phyloP scores from a whole-genome alignment of 1,284 basidiomycete species.

The Fomitopsis pinicola region DNA sequence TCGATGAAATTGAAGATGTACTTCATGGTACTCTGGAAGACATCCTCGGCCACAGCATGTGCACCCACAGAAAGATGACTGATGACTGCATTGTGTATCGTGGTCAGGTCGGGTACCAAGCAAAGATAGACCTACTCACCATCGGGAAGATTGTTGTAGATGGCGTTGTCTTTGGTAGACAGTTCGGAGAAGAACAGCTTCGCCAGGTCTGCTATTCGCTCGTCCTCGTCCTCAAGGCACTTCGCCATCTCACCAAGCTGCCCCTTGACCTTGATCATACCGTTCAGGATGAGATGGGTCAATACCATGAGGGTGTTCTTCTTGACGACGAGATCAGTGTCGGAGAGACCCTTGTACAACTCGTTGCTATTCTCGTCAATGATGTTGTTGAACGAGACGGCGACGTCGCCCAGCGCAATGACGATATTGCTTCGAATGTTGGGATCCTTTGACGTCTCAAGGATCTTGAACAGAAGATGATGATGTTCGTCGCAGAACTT shows the following conservation, averaged over 20 bases:
- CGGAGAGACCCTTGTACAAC: constrained; percentile 90
- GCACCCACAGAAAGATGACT: constrained; percentile 90
- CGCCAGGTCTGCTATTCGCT: constrained; percentile 86
- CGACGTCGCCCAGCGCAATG: constrained; percentile 95
- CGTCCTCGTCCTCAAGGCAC: constrained; percentile 93
- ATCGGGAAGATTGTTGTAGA: constrained; percentile 98
- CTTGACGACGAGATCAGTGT: constrained; percentile 87
- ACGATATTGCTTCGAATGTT: constrained; percentile 94
- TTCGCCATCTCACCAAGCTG: constrained; percentile 99
- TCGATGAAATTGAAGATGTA: constrained; percentile 98
- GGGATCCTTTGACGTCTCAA: constrained; percentile 87
- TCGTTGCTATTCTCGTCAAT: constrained; percentile 97
- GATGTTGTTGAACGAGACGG: constrained; percentile 93
- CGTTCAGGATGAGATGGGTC: constrained; percentile 95
- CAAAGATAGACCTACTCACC: constrained; percentile 35
- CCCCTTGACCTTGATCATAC: constrained; percentile 99
- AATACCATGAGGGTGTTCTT: constrained; percentile 99
- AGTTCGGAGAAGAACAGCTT: constrained; percentile 97
- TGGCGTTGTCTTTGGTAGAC: constrained; percentile 97
- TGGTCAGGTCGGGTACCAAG: background rate
- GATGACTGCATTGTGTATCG: constrained; percentile 58
- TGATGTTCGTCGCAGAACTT: constrained; percentile 93
- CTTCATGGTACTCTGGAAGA: constrained; percentile 89
- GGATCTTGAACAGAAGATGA: constrained; percentile 86
- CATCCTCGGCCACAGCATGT: constrained; percentile 92